phyloP scores from a whole-genome alignment of 2,329 filamentous ascomycete species.

The Emericellopsis cladophorae region DNA sequence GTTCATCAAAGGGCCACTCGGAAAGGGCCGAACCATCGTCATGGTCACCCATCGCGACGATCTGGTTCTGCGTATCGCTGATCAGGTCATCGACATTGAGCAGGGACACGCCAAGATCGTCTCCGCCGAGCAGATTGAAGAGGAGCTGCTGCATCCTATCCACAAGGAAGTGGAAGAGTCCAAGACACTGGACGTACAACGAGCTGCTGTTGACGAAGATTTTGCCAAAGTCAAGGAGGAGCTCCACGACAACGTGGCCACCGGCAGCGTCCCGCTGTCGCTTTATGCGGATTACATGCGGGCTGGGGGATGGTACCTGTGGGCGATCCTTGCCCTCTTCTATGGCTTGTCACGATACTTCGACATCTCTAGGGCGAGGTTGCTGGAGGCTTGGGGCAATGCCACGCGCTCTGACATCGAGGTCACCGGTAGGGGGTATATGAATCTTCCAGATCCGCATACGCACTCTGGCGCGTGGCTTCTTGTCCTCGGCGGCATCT shows the following conservation, averaged over 20 bases:
- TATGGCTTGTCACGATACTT: conserved; percentile 51
- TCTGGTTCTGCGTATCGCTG: conserved; percentile 58
- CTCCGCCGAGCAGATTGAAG: conserved; percentile 28
- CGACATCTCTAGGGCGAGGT: conserved; percentile 60
- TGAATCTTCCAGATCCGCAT: conserved; percentile 45
- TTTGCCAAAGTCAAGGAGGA: conserved; percentile 8
- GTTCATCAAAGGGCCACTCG: conserved; percentile 45
- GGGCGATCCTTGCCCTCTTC: conserved; percentile 50
- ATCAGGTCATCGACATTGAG: conserved; percentile 59
- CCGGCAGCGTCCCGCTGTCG: conserved; percentile 60
- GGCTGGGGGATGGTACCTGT: conserved; percentile 64
- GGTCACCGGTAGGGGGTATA: conserved; percentile 7
- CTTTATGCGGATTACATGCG: conserved; percentile 82
- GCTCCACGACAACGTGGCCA: conserved; percentile 19
- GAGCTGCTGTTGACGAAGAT: conserved; percentile 17
- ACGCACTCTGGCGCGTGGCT: conserved; percentile 65
- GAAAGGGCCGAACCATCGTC: conserved; percentile 56
- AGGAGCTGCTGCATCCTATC: conserved; percentile 23
- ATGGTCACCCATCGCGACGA: conserved; percentile 74
- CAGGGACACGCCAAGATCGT: conserved; percentile 43
- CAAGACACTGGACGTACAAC: conserved; percentile 2
- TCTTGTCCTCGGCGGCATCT: conserved; percentile 54
- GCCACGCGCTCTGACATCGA: conserved; percentile 15
- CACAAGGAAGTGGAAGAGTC: conserved; percentile 11
- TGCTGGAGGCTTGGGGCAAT: conserved; percentile 80